Evolutionary conservation across 192 early-diverging fungal species (phyloP), one percentile per base, ranked within the genome.

Genomic region (Podila minutissima): DNA sequence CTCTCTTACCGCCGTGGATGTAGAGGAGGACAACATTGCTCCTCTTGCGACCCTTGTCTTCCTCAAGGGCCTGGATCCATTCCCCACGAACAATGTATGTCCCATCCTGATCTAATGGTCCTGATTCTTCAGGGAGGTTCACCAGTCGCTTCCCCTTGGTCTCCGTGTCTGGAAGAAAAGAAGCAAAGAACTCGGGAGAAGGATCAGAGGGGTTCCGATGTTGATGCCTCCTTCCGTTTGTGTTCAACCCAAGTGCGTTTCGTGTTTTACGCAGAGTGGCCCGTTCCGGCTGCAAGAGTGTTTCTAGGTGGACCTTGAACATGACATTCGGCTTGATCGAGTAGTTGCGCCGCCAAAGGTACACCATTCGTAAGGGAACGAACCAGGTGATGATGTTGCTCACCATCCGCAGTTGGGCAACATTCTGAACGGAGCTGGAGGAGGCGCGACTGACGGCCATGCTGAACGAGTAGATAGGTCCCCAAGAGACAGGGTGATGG

Each of bases 1-100:
- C 33, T 7, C 33, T 35, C 53, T 55, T 55, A 55, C 94, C 94
- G 29, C 95, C 95, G 65, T 96, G 95, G 41, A 90, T 60, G 59
- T 93, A 94, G 55, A 96, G 66, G 17, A 95, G 66, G 1, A 92
- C 86, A 10, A 85, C 77, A 65, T 93, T 89, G 61, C 73, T 72
- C 53, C 26, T 32, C n/a, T 55, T 59, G 10, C n/a, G 37, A 29
- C 60, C 51, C 17, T 48, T 71, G 20, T 72, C 58, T 33, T 72
- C 70, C 4, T 72, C 60, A 17, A 72, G 59, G n/a, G 66, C 59
- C 29, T 86, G 83, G 50, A 83, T 74, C 85, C 86, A 87, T 46
- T 87, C 88, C 2, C 86, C 88, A 41, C 67, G 69, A 29, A 89
- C 22, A 13, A 66, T 72, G 26, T 70, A 70, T 33, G 67, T 67